Base-by-base conservation (phyloP, 2,329 filamentous ascomycete genomes). In the Trichocomaceae sp. region DNA sequence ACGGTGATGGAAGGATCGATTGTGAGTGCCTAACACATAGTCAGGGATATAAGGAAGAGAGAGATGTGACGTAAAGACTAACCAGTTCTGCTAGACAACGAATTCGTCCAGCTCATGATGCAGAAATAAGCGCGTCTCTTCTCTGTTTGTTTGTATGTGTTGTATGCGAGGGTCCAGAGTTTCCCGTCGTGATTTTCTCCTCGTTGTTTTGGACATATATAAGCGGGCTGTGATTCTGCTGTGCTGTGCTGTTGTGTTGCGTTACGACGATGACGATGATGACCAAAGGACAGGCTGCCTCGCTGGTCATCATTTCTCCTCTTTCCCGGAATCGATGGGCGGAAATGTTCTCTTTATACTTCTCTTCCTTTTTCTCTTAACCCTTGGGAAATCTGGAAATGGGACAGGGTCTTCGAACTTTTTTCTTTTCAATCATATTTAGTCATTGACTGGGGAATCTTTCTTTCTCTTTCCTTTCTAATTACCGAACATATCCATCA, bases 61-160 rank as follows among this genome's bases (percentile, higher is more conserved):
- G 26, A 26, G n/a, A n/a, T n/a, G n/a, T n/a, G n/a, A n/a, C n/a
- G n/a, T n/a, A n/a, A n/a, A n/a, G n/a, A 29, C 52, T 54, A 42
- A 54, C 31, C 15, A 3, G 2, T 15, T 42, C 13, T 41, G 8
- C 3, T 65, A 92, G 88, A 92, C 78, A 92, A 92, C 79, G 88
- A 93, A 76, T 93, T 93, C 70, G 88, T 93, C 65, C 88, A 93
- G 78, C 85, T 93, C 71, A 93, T 93, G 88, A 92, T 93, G 88
- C 88, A 93, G 82, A 92, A 92, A 81, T 92, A 88, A 80, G 72
- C 60, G 49, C 29, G 20, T 37, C 9, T 29, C 20, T 57, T 52
- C 50, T 26, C 4, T 26, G 23, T 26, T 26, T 56, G 49, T 54
- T 60, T 60, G 57, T 60, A 57, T 60, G 58, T 59, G 61, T 60